Percentiles rank a stretch among this genome's conserved stretches.
phyloP scores from a whole-genome alignment of 2,329 filamentous ascomycete genomes.

The Fonsecaea nubica region DNA sequence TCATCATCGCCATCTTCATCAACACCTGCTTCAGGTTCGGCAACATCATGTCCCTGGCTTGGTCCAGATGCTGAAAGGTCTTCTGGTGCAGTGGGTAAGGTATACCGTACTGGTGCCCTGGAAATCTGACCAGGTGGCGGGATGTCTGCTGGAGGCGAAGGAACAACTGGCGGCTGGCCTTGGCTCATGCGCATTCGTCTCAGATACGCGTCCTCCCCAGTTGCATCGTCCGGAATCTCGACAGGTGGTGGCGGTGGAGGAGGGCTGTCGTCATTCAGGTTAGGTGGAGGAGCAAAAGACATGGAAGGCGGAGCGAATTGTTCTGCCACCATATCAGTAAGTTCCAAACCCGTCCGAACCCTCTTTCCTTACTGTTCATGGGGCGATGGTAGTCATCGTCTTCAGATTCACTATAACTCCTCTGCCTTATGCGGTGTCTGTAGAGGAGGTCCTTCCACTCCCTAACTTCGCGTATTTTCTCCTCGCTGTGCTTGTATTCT shows the following conservation, averaged over 20 bases:
- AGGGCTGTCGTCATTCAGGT: conserved; percentile 40
- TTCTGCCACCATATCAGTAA: conserved; percentile 43
- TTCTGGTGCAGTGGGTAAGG: conserved; percentile 58
- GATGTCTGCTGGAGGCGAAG: conserved; percentile 44
- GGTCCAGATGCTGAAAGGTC: conserved; percentile 61
- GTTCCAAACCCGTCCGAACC: background rate
- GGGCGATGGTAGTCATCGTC: conserved; percentile 55
- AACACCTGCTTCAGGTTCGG: conserved; percentile 38
- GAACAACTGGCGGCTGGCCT: conserved; percentile 44
- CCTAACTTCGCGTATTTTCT: conserved; percentile 76
- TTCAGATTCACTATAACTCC: conserved; percentile 55
- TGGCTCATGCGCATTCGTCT: conserved; percentile 66
- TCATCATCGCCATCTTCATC: conserved; percentile 43
- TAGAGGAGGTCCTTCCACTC: conserved; percentile 88
- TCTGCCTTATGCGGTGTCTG: conserved; percentile 66
- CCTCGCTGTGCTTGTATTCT: conserved; percentile 82
- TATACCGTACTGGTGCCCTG: conserved; percentile 78
- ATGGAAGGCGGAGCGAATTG: conserved; percentile 59
- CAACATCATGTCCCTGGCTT: conserved; percentile 57
- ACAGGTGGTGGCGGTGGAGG: conserved; percentile 50
- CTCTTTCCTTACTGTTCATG: conserved; percentile 53
- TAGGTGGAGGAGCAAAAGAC: conserved; percentile 60
- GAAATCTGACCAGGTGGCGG: conserved; percentile 65
- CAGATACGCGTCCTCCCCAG: conserved; percentile 73
- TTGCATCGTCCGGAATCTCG: conserved; percentile 62